Percentiles rank a stretch among this genome's conserved stretches.
These are phyloP conservation scores for Linderina pennispora DNA, from an alignment of 192 early-diverging fungal species.

Conservation along the genomic window DNA sequence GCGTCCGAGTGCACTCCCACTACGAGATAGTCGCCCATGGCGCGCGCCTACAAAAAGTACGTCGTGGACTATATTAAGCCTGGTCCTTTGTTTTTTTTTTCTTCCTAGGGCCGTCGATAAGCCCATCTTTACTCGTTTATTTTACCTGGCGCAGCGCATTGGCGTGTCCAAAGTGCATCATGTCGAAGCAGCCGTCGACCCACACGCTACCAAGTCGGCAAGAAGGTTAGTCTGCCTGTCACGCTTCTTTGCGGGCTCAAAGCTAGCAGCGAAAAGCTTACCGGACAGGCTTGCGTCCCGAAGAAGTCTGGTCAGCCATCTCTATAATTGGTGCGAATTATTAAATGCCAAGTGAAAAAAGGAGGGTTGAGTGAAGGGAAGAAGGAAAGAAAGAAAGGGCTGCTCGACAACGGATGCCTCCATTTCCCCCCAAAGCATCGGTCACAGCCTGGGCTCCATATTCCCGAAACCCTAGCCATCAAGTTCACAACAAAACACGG, in stretches of 20 bases:
- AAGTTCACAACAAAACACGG: too few species aligned
- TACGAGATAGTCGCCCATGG: conserved; percentile 90
- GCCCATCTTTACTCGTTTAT: too few species aligned
- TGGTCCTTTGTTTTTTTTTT: too few species aligned
- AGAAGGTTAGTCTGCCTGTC: too few species aligned
- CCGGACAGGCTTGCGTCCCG: conserved; percentile 42
- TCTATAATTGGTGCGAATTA: background rate
- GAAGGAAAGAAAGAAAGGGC: background rate
- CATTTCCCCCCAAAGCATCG: too few species aligned
- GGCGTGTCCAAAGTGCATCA: conserved; percentile 96
- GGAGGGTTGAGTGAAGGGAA: background rate
- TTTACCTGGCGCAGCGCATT: conserved; percentile 91
- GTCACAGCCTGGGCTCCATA: too few species aligned
- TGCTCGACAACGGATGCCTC: too few species aligned
- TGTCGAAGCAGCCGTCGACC: conserved; percentile 96
- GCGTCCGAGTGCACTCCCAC: conserved; percentile 96
- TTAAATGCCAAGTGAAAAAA: background rate
- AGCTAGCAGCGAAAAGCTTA: too few species aligned
- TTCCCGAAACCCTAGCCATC: too few species aligned
- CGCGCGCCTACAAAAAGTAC: conserved; percentile 64
- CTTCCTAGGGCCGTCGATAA: too few species aligned
- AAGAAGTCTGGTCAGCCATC: conserved; percentile 5
- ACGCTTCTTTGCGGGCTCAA: background rate
- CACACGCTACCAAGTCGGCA: conserved; percentile 65
- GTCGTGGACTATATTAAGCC: too few species aligned